Base-by-base conservation (phyloP, 2,329 filamentous ascomycete species). In the Pseudogymnoascus sp. region DNA sequence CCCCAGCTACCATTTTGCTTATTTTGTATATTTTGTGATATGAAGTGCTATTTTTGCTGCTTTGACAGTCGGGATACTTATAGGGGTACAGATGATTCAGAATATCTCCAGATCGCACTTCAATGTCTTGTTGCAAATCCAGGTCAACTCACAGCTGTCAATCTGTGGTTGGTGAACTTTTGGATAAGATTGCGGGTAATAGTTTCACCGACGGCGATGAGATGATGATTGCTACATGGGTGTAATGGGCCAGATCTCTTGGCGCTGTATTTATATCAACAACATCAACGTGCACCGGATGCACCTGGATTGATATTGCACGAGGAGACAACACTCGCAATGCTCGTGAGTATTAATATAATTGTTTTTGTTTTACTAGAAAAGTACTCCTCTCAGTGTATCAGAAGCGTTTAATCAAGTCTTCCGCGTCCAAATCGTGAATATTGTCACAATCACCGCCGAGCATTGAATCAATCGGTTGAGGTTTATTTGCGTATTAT, bases 21-120 rank as follows among this genome's bases (percentile, higher is more conserved):
- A 31, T 53, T 50, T 53, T 31, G 46, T 53, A n/a, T 53, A 53
- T 53, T 53, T 31, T 53, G 46, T 31, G 46, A 53, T 53, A 53
- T 16, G n/a, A 53, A 31, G 26, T 53, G 46, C 7, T 53, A 53
- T 53, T 53, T 53, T 53, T 53, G 46, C 46, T 7, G 46, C 26
- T 53, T 53, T 53, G 26, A 31, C 14, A 53, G 31, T 16, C 26
- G 14, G 46, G 6, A 31, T 31, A 53, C 46, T 53, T 12, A 6
- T 11, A 6, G n/a, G n/a, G 46, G 26, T 31, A 31, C 46, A n/a
- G 26, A 53, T 53, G 46, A 53, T 53, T 53, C 46, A 53, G 14
- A 53, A 53, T 16, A 31, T 31, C 1, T 31, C n/a, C 46, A 16
- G 46, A 31, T 53, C 46, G 26, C 26, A 31, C 26, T 53, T 53